Conservation (phyloP, 139 green algal genomes). For the Volvox africanus region DNA sequence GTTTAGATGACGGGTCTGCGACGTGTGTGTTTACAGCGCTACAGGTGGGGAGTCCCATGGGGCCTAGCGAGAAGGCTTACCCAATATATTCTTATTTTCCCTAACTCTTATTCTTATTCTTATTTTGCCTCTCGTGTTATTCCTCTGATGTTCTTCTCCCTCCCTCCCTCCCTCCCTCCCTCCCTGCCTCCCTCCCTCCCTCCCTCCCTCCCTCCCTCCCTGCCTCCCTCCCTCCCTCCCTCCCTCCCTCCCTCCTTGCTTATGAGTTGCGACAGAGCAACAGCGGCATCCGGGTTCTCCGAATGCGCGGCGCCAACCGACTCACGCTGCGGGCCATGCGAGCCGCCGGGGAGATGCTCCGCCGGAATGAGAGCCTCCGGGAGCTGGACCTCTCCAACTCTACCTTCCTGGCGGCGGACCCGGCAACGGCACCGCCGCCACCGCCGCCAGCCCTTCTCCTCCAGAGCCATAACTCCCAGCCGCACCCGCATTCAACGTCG, state of each 20-base stretch:
- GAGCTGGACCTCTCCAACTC: conserved; percentile 41
- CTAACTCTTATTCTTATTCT: too few species aligned
- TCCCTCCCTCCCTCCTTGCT: too few species aligned
- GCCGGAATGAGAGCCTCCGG: neutral
- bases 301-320: conserved; percentile 22
- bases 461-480: neutral
- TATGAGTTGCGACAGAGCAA: too few species aligned
- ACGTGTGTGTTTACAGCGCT: conserved; percentile 26
- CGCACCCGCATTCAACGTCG: neutral
- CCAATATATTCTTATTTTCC: too few species aligned
- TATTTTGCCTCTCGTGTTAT: too few species aligned
- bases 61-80: too few species aligned
- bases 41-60: neutral
- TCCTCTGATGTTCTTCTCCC: too few species aligned
- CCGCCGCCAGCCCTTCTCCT: neutral
- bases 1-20: neutral
- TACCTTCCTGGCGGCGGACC: neutral
- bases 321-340: conserved; percentile 16
- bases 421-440: neutral
- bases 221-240: neutral
- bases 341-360: conserved; percentile 36
- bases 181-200: neutral
- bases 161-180: too few species aligned
- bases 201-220: neutral
- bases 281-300: conserved; percentile 13